These are phyloP conservation scores for Boletus tomentosulus DNA, from an alignment of 768 basidiomycete species.

Conservation along the genomic window DNA sequence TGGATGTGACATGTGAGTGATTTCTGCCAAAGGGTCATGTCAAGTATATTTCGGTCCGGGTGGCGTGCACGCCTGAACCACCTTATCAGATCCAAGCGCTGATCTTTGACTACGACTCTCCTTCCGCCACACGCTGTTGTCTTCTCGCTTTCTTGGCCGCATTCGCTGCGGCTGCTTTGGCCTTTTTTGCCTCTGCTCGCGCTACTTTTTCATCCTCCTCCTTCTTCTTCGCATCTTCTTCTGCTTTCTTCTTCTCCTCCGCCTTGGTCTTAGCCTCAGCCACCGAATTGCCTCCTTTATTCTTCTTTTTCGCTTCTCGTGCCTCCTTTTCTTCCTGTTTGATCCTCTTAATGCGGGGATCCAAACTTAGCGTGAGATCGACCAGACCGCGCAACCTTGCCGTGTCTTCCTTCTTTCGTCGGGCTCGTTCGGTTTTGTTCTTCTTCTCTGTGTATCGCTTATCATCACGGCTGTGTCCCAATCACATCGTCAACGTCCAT, in stretches of 20 bases:
- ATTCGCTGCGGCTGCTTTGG: constrained; percentile 80
- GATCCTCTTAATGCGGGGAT: constrained; percentile 96
- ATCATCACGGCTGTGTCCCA: constrained; percentile 77
- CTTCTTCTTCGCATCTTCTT: constrained; percentile 68
- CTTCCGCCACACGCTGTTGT: constrained; percentile 51
- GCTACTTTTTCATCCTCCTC: constrained; percentile 80
- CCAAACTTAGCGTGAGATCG: constrained; percentile 75
- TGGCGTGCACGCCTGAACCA: too few species aligned
- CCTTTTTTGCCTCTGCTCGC: constrained; percentile 77
- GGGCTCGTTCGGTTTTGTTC: constrained; percentile 95
- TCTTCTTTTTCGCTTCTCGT: constrained; percentile 85
- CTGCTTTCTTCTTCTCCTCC: constrained; percentile 61
- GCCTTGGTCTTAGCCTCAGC: constrained; percentile 49
- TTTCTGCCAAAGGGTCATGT: constrained; percentile 30
- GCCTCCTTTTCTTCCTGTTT: constrained; percentile 95
- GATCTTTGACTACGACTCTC: too few species aligned
- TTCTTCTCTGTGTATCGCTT: constrained; percentile 99
- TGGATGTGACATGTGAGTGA: constrained; percentile 7
- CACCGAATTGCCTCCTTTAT: constrained; percentile 37
- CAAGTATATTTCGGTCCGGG: background rate
- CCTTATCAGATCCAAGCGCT: too few species aligned
- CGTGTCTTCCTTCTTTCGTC: constrained; percentile 96
- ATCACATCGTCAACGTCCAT: constrained; percentile 8
- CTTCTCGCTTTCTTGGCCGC: constrained; percentile 88
- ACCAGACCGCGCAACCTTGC: constrained; percentile 84